A percentile compares a stretch with the other conserved stretches of the same genome.
These are phyloP conservation scores for Cylindrodendrum hubeiense DNA, from an alignment of 2,329 filamentous ascomycete genomes.

Conservation along the genomic window DNA sequence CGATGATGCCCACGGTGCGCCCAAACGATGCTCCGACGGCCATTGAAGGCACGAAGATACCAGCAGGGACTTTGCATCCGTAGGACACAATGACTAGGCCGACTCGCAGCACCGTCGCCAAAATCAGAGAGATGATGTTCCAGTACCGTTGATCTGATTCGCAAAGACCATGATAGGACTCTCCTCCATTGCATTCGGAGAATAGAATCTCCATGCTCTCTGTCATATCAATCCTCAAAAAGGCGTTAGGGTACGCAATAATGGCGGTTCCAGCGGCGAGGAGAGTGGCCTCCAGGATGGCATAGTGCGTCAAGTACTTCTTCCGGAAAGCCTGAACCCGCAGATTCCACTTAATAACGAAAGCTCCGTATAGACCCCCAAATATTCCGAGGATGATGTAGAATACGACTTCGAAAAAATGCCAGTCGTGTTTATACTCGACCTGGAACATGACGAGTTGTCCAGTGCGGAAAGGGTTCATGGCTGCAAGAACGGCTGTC, in stretches of 20 bases:
- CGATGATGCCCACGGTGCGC: conserved; percentile 91
- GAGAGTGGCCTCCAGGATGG: conserved; percentile 87
- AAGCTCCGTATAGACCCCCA: conserved; percentile 93
- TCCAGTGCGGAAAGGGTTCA: conserved; percentile 98
- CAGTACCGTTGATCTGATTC: conserved; percentile 79
- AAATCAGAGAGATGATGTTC: conserved; percentile 81
- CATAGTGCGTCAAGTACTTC: conserved; percentile 87
- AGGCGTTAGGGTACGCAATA: conserved; percentile 97
- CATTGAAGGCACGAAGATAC: conserved; percentile 99
- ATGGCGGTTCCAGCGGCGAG: conserved; percentile 87
- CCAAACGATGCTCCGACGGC: conserved; percentile 96
- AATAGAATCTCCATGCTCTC: conserved; percentile 99
- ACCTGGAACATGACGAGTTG: conserved; percentile 99
- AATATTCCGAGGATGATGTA: conserved; percentile 94
- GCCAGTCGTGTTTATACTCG: conserved; percentile 94
- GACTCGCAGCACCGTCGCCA: conserved; percentile 85
- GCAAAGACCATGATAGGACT: conserved; percentile 92
- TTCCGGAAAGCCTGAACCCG: conserved; percentile 93
- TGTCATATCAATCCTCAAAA: conserved; percentile 97
- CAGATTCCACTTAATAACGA: conserved; percentile 98
- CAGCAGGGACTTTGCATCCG: conserved; percentile 96
- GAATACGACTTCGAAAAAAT: conserved; percentile 96
- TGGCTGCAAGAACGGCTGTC: conserved; percentile 89
- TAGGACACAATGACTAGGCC: conserved; percentile 95
- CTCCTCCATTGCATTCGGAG: conserved; percentile 87